Evolutionary conservation across 1,284 basidiomycete genomes (phyloP).

Genomic region (Athelia sp.): DNA sequence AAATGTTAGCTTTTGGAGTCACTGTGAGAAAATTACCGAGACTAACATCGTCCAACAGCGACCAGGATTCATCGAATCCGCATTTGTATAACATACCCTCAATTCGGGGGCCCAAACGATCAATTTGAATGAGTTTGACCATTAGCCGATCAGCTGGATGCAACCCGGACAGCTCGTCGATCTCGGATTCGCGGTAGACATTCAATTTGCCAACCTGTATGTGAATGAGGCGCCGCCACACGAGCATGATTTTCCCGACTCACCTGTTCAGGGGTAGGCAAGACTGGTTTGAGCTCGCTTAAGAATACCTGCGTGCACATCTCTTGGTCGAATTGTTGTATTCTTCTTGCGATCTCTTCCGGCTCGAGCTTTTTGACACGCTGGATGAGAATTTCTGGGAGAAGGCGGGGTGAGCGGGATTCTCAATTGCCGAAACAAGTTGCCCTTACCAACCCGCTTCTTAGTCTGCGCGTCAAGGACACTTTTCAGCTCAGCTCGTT

Average conservation of each 20-base stretch:
- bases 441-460: constrained; percentile 77
- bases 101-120: constrained; percentile 87
- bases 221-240: neutral
- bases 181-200: constrained; percentile 82
- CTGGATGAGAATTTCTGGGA: constrained; percentile 83
- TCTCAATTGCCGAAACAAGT: constrained; percentile 1
- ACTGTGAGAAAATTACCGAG: constrained; percentile 1
- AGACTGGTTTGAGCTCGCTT: constrained; percentile 78
- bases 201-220: constrained; percentile 84
- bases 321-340: constrained; percentile 80
- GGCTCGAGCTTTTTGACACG: constrained; percentile 78
- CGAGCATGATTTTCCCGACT: constrained; percentile 17
- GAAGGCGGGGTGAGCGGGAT: constrained; percentile 1
- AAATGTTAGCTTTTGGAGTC: constrained; percentile 6
- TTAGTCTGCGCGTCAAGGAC: constrained; percentile 88
- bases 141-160: constrained; percentile 96
- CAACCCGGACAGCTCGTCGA: constrained; percentile 84
- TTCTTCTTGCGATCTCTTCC: constrained; percentile 79
- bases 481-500: constrained; percentile 81
- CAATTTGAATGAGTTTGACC: constrained; percentile 95
- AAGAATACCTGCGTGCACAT: constrained; percentile 87
- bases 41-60: constrained; percentile 65
- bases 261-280: constrained; percentile 89
- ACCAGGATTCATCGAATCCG: constrained; percentile 80
- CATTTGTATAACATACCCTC: constrained; percentile 92